Evolutionary conservation across 129 eudicot species (phyloP).

Genomic region (Centrapalus pauciflorus): DNA sequence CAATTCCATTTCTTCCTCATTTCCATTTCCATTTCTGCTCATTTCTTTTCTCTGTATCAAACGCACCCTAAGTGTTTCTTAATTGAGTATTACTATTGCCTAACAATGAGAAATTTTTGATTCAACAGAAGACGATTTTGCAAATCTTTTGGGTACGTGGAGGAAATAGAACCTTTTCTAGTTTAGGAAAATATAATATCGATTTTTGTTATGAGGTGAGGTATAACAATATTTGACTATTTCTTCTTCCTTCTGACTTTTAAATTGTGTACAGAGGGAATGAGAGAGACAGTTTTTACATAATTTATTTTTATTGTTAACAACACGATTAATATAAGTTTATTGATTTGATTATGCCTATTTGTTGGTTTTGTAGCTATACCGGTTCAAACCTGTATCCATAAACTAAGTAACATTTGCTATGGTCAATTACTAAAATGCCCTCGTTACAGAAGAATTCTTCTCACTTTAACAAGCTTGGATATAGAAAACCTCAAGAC

Average conservation of each 20-base stretch:
- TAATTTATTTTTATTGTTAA: not conserved
- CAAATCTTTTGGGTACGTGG: too few relatives aligned
- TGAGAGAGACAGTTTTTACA: constrained; percentile 9
- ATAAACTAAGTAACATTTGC: not conserved
- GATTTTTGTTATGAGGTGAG: not conserved
- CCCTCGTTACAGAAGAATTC: constrained; percentile 10
- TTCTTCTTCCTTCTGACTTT: constrained; percentile 30
- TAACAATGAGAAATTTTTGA: too few relatives aligned
- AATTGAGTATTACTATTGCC: too few relatives aligned
- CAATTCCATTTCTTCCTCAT: too few relatives aligned
- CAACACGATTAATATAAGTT: constrained; percentile 6
- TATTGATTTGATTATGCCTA: not conserved
- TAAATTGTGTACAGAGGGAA: not conserved
- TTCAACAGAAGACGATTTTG: too few relatives aligned
- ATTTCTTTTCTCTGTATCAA: too few relatives aligned
- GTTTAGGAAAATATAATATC: too few relatives aligned
- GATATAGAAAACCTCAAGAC: not conserved
- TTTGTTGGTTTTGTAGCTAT: constrained; percentile 19
- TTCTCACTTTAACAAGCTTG: not conserved
- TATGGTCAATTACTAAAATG: not conserved
- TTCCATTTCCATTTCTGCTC: too few relatives aligned
- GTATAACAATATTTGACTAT: constrained; percentile 26
- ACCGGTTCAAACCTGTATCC: constrained; percentile 21
- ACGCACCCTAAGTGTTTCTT: too few relatives aligned
- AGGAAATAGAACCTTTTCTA: too few relatives aligned